A percentile compares a stretch with the other conserved stretches of the same genome.
These are phyloP conservation scores for Kwoniella sp. DNA, from an alignment of 768 basidiomycete genomes.

Conservation along the genomic window DNA sequence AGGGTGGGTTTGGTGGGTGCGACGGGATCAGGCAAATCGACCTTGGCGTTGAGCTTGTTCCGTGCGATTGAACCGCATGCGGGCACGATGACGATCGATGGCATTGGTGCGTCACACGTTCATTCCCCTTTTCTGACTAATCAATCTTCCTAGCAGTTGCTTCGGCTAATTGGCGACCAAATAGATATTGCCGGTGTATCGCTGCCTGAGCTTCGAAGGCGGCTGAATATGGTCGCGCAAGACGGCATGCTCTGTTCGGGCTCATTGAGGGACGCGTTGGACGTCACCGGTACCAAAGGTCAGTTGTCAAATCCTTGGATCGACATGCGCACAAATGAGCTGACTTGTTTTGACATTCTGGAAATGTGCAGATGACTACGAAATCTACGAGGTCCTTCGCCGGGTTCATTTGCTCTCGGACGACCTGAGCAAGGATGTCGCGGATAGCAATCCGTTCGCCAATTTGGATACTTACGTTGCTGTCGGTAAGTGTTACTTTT, in stretches of 20 bases:
- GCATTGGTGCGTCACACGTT: constrained; percentile 40
- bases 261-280: constrained; percentile 52
- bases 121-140: too few species aligned
- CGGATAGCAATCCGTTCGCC: constrained; percentile 39
- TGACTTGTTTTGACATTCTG: constrained; percentile 4
- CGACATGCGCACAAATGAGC: background rate
- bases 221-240: constrained; percentile 54
- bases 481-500: constrained; percentile 44
- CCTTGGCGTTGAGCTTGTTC: constrained; percentile 52
- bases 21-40: constrained; percentile 50
- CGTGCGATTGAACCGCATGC: constrained; percentile 37
- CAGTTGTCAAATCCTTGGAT: constrained; percentile 4
- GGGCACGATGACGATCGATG: constrained; percentile 52
- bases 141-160: too few species aligned
- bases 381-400: constrained; percentile 49
- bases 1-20: constrained; percentile 53
- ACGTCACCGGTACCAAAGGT: constrained; percentile 45
- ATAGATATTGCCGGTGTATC: constrained; percentile 38
- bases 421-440: constrained; percentile 9
- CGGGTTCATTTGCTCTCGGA: constrained; percentile 48
- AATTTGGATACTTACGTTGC: constrained; percentile 53
- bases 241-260: constrained; percentile 53
- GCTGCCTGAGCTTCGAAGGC: constrained; percentile 43
- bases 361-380: constrained; percentile 38
- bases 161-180: constrained; percentile 6